phyloP scores from a whole-genome alignment of 805 yeast genomes.

The Debaryomyces castellii region DNA sequence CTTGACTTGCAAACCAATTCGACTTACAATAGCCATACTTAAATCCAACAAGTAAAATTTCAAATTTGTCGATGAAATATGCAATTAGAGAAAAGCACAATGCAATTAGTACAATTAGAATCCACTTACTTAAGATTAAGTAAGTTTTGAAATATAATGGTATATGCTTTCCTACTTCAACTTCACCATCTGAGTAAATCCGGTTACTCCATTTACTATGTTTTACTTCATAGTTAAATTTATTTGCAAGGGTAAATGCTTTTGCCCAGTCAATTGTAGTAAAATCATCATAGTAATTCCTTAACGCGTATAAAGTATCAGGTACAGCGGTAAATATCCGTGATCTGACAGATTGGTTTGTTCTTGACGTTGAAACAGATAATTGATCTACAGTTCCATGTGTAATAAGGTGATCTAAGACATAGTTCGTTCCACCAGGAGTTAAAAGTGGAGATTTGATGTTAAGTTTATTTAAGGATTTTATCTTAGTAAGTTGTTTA shows the following conservation, averaged over 20 bases:
- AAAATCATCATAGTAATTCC: constrained; percentile 56
- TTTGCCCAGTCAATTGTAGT: constrained; percentile 62
- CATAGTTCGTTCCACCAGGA: constrained; percentile 2
- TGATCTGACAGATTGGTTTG: constrained; percentile 14
- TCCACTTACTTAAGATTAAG: constrained; percentile 48
- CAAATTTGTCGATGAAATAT: constrained; percentile 46
- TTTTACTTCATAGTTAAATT: constrained; percentile 37
- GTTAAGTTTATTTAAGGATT: constrained; percentile 17
- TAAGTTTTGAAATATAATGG: constrained; percentile 24
- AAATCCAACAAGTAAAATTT: constrained; percentile 48
- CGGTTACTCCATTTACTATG: constrained; percentile 23
- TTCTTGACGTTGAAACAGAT: constrained; percentile 12
- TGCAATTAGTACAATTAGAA: constrained; percentile 46
- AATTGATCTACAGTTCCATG: background rate
- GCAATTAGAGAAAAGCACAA: constrained; percentile 50
- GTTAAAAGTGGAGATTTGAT: constrained; percentile 17
- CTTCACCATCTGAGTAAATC: constrained; percentile 1
- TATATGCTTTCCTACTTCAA: constrained; percentile 8
- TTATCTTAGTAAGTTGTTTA: constrained; percentile 9
- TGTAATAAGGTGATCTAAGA: background rate
- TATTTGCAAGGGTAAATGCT: constrained; percentile 45
- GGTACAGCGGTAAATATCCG: constrained; percentile 13
- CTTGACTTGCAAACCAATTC: constrained; percentile 44
- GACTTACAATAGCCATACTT: constrained; percentile 51
- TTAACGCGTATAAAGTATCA: constrained; percentile 15